Evolutionary conservation across 371 early-diverging fungal genomes (phyloP).

Genomic region (Caulochytrium protostelioides): DNA sequence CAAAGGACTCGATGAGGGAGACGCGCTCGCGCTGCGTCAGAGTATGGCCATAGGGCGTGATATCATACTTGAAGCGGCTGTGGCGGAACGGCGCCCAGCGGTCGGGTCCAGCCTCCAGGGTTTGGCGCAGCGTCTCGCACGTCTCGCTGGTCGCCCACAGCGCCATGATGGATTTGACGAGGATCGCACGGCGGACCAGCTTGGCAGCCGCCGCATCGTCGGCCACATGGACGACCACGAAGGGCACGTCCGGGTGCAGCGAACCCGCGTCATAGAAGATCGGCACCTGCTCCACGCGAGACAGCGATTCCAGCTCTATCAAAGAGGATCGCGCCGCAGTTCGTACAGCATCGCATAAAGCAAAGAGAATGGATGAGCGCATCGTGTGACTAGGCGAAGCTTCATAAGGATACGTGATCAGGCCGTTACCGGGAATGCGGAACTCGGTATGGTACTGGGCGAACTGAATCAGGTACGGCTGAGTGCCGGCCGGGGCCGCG

Average conservation of each 20-base stretch:
- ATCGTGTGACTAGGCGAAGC: background rate
- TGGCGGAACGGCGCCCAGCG: background rate
- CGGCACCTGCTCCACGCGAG: slow-evolving; percentile 41
- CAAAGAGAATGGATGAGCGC: background rate
- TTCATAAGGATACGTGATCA: background rate
- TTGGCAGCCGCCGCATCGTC: slow-evolving; percentile 9
- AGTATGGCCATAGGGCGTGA: background rate
- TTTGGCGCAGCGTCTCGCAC: background rate
- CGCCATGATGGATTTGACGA: slow-evolving; percentile 40
- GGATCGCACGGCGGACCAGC: slow-evolving; percentile 61
- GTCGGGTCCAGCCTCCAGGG: background rate
- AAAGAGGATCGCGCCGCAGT: slow-evolving; percentile 4
- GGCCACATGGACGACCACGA: slow-evolving; percentile 5
- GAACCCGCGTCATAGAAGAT: slow-evolving; percentile 29
- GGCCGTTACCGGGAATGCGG: slow-evolving; percentile 14
- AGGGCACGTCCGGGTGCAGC: too few species aligned
- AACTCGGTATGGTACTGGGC: slow-evolving; percentile 15
- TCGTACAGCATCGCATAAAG: too few species aligned
- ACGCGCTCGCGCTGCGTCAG: slow-evolving; percentile 37
- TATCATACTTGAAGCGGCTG: background rate
- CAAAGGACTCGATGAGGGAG: too few species aligned
- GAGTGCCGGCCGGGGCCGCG: background rate
- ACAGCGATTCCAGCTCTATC: slow-evolving; percentile 60
- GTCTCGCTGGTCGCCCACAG: background rate
- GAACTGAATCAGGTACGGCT: slow-evolving; percentile 1